Evolutionary conservation across 2,329 filamentous ascomycete genomes (phyloP).

Genomic region (Cladorrhinum sp.): DNA sequence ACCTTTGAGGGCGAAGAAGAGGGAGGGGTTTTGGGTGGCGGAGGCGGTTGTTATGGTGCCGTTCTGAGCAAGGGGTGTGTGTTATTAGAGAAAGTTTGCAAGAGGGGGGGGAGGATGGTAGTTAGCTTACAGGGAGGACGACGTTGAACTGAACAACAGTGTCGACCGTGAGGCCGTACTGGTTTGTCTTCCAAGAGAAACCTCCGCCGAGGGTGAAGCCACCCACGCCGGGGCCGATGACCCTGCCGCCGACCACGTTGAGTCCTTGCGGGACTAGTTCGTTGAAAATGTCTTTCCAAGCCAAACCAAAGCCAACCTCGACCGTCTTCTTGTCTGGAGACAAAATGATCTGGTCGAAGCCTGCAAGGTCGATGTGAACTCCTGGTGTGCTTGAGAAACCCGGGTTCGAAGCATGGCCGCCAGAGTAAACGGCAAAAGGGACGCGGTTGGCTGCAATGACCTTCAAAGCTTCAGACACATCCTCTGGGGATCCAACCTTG

Average conservation of each 20-base stretch:
- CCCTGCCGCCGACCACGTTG: conserved; percentile 30
- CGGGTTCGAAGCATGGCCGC: conserved; percentile 29
- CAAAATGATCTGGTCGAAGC: conserved; percentile 24
- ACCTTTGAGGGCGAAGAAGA: conserved; percentile 31
- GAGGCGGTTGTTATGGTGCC: conserved; percentile 28
- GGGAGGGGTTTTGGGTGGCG: conserved; percentile 15
- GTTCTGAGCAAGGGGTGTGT: conserved; percentile 17
- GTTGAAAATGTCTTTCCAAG: conserved; percentile 27
- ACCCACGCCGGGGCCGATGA: conserved; percentile 28
- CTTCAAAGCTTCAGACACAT: conserved; percentile 28
- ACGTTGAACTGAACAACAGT: conserved; percentile 27
- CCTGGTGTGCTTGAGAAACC: conserved; percentile 30
- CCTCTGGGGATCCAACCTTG: conserved; percentile 23
- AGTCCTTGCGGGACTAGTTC: conserved; percentile 20
- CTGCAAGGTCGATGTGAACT: conserved; percentile 26
- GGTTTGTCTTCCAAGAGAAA: conserved; percentile 32
- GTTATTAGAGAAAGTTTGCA: neutral
- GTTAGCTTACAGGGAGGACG: conserved; percentile 28
- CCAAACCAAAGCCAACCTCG: conserved; percentile 26
- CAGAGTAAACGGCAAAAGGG: conserved; percentile 28
- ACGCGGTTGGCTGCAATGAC: conserved; percentile 25
- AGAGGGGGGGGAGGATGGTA: too few species aligned
- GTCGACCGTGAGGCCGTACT: conserved; percentile 28
- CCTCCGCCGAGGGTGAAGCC: conserved; percentile 30
- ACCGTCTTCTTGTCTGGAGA: conserved; percentile 23